Evolutionary conservation across 768 basidiomycete genomes (phyloP).

Genomic region (Boletus rufocinnamomeus): DNA sequence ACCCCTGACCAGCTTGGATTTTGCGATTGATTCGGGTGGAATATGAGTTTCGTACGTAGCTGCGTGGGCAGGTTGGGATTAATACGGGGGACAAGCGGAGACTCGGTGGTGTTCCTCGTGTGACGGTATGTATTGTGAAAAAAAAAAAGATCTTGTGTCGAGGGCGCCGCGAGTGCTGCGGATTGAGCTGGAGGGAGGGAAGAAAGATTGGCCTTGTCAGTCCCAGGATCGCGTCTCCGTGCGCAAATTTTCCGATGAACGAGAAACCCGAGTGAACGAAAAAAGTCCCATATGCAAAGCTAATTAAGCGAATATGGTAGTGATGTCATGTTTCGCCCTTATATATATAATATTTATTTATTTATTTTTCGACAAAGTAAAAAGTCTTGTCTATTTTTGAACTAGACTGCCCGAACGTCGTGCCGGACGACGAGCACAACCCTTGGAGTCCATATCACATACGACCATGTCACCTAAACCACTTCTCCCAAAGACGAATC

Average conservation of each 20-base stretch:
- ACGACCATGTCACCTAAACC: constrained; percentile 31
- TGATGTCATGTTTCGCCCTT: constrained; percentile 19
- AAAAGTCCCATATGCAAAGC: neutral
- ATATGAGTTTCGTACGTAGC: neutral
- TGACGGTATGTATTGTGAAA: no score
- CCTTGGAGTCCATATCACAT: neutral
- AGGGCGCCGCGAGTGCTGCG: neutral
- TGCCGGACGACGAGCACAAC: constrained; percentile 18
- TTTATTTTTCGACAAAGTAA: neutral
- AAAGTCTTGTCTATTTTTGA: constrained; percentile 11
- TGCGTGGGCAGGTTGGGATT: neutral
- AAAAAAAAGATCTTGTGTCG: no score
- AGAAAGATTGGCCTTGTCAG: neutral
- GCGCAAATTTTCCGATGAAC: no score
- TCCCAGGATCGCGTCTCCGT: neutral
- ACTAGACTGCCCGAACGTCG: constrained; percentile 12
- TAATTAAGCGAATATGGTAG: neutral
- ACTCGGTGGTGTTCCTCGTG: neutral
- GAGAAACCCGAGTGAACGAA: no score
- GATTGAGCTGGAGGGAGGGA: no score
- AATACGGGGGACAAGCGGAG: neutral
- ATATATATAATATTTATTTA: neutral
- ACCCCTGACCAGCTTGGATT: neutral
- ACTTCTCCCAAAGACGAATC: constrained; percentile 35
- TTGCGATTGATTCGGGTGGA: neutral